Evolutionary conservation across 495 filamentous ascomycete species (phyloP).

Genomic region (Podospora bellae-mahoneyi): DNA sequence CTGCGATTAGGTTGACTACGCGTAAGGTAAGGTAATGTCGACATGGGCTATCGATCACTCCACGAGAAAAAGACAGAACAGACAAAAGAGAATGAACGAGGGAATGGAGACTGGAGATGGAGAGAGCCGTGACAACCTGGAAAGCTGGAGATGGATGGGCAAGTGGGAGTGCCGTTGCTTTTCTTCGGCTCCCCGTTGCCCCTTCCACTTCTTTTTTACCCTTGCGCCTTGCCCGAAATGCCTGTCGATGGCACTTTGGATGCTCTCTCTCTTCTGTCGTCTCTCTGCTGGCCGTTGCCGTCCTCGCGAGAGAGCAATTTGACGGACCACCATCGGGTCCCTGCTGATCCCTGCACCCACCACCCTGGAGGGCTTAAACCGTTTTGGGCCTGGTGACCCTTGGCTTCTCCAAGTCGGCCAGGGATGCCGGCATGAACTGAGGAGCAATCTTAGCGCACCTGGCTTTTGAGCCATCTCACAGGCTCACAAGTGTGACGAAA

Average conservation of each 20-base stretch:
- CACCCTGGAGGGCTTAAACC: conserved; percentile 25
- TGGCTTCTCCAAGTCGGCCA: conserved; percentile 13
- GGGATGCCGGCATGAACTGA: conserved; percentile 23
- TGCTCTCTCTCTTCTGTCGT: conserved; percentile 15
- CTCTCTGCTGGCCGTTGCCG: conserved; percentile 23
- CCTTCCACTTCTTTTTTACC: conserved; percentile 9
- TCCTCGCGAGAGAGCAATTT: conserved; percentile 35
- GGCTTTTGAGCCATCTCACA: background rate
- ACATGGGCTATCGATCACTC: background rate
- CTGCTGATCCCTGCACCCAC: conserved; percentile 31
- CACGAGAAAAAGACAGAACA: background rate
- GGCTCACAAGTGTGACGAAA: background rate
- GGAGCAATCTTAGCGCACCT: conserved; percentile 6
- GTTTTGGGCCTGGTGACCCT: conserved; percentile 23
- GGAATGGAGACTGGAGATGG: background rate
- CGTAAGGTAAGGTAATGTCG: background rate
- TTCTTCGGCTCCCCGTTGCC: conserved; percentile 5
- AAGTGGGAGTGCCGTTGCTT: background rate
- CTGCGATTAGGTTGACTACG: background rate
- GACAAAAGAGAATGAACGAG: conserved; percentile 7
- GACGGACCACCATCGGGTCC: conserved; percentile 33
- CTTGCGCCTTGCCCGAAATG: conserved; percentile 13
- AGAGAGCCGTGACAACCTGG: background rate
- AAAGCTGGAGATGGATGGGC: background rate
- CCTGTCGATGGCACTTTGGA: conserved; percentile 13